phyloP scores from a whole-genome alignment of 192 early-diverging fungal species.

The Gonapodya sp. region DNA sequence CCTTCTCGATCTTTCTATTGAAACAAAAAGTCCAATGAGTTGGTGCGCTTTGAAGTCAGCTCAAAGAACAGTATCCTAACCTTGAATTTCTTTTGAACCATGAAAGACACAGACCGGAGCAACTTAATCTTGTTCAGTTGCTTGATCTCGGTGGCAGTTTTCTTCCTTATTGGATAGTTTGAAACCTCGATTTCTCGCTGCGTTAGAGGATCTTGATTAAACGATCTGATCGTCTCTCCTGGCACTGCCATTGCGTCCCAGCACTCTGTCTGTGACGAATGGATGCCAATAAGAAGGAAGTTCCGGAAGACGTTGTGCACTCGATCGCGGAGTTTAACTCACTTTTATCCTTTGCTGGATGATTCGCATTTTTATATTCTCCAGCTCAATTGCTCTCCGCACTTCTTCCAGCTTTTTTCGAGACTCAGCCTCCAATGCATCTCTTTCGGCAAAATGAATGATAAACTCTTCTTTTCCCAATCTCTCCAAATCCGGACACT shows the following conservation, averaged over 20 bases:
- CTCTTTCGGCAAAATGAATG: conserved; percentile 40
- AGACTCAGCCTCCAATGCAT: conserved; percentile 24
- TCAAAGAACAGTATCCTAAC: too few relatives aligned
- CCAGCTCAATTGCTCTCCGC: conserved; percentile 27
- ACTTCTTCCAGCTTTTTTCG: conserved; percentile 26
- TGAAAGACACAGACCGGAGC: background rate
- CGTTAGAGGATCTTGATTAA: conserved; percentile 7
- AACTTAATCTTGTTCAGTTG: background rate
- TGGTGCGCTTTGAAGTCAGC: too few relatives aligned
- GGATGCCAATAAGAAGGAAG: background rate
- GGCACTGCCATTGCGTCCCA: conserved; percentile 17
- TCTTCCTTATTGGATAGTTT: conserved; percentile 8
- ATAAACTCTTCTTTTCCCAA: conserved; percentile 37
- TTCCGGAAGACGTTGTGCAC: too few relatives aligned
- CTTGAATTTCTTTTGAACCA: background rate
- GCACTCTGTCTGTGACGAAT: conserved; percentile 6
- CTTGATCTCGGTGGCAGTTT: background rate
- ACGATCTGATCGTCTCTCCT: conserved; percentile 9
- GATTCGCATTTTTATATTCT: conserved; percentile 36
- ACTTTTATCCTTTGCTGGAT: conserved; percentile 41
- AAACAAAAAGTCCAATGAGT: too few relatives aligned
- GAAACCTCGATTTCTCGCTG: background rate
- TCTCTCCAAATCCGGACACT: conserved; percentile 26
- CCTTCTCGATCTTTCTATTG: too few relatives aligned
- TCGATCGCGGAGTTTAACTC: background rate